Evolutionary conservation across 2,329 filamentous ascomycete genomes (phyloP).

Genomic region (Colletotrichum destructivum): DNA sequence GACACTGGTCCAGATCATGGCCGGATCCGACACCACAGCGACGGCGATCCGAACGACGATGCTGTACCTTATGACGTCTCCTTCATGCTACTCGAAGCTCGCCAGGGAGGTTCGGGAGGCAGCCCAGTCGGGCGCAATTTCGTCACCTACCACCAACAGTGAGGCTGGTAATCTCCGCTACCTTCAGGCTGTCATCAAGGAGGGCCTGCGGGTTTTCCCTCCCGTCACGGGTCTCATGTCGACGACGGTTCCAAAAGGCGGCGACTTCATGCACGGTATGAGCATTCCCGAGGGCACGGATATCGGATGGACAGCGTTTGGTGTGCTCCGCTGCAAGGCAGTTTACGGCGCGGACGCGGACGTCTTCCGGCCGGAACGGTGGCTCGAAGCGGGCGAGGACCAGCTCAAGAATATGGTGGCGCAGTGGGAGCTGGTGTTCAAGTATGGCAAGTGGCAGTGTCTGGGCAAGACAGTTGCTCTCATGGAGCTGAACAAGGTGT

Average conservation of each 20-base stretch:
- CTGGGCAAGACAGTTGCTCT: slow-evolving; percentile 62
- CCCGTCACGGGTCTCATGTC: slow-evolving; percentile 57
- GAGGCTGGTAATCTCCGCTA: slow-evolving; percentile 60
- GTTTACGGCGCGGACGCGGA: slow-evolving; percentile 58
- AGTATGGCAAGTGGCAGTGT: slow-evolving; percentile 59
- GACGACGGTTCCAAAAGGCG: slow-evolving; percentile 54
- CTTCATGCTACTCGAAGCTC: slow-evolving; percentile 61
- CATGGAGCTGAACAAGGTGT: slow-evolving; percentile 61
- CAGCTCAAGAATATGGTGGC: slow-evolving; percentile 53
- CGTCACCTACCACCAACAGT: slow-evolving; percentile 50
- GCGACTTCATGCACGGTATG: slow-evolving; percentile 55
- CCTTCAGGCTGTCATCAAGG: slow-evolving; percentile 65
- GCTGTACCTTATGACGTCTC: slow-evolving; percentile 66
- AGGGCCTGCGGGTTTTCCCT: slow-evolving; percentile 63
- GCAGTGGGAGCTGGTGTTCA: slow-evolving; percentile 61
- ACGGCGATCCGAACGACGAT: slow-evolving; percentile 61
- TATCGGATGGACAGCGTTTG: slow-evolving; percentile 60
- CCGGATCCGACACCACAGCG: slow-evolving; percentile 56
- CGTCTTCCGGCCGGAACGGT: slow-evolving; percentile 64
- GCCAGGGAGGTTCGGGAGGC: slow-evolving; percentile 63
- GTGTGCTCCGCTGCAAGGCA: slow-evolving; percentile 55
- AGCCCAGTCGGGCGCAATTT: slow-evolving; percentile 46
- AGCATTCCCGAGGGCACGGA: slow-evolving; percentile 63
- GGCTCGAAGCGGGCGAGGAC: slow-evolving; percentile 57
- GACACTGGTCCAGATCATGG: slow-evolving; percentile 53